Evolutionary conservation across 2,329 filamentous ascomycete species (phyloP), one percentile per base, ranked within the genome.

Genomic region (Xylaria sp.): DNA sequence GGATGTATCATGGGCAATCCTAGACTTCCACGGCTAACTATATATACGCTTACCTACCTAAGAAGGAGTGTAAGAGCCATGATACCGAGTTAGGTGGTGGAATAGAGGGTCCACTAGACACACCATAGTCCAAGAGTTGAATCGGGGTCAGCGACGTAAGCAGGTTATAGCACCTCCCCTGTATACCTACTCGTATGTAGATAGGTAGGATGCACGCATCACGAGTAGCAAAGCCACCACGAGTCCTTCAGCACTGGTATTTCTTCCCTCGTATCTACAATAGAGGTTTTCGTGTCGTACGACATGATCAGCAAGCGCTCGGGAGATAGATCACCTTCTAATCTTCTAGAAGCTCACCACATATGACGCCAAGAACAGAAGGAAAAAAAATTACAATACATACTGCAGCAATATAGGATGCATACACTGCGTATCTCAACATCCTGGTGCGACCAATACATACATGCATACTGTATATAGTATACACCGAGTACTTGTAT

Each of bases 1-100:
- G 15, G 3, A 51, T 41, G 62, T 55, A 66, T 23, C 55, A 58
- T 56, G 62, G n/a, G 54, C 54, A 39, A 39, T 39, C n/a, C 54
- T n/a, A 18, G 33, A 28, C n/a, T 43, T 20, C 7, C 23, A 18
- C 25, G 2, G 28, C 28, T 28, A 57, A 57, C 36, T 10, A 43
- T n/a, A 9, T 41, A 13, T 18, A 20, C 39, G 41, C 20, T 10
- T 20, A 61, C 36, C 28, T 20, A 59, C 57, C 57, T 36, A 55
- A 57, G 54, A 20, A 41, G 55, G 36, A 25, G 33, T 31, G 41
- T 18, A 43, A 18, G 41, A 18, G 41, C 13, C 5, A 52, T 28
- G 20, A 13, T 8, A 18, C 31, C 6, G 7, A 39, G 33, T 23
- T 20, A 23, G 33, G 12, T 23, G 39, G n/a, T 20, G 20, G 10